These are phyloP conservation scores for Cyberlindnera sargentensis DNA, from an alignment of 805 yeast genomes.

Conservation along the genomic window DNA sequence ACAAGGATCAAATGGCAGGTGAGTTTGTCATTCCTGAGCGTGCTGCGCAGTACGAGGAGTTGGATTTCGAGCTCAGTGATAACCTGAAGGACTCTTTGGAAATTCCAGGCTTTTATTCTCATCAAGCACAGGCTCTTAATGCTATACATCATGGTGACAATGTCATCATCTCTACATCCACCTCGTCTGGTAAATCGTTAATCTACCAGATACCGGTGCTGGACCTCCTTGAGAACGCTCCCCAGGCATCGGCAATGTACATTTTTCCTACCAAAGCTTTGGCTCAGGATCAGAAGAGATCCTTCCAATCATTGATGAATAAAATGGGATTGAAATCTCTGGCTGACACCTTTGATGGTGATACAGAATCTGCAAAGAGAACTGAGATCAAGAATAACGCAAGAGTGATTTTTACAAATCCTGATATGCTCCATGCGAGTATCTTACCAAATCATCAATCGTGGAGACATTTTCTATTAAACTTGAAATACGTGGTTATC, in stretches of 20 bases:
- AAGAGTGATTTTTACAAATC: conserved; percentile 85
- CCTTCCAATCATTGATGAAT: conserved; percentile 53
- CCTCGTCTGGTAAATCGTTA: conserved; percentile 93
- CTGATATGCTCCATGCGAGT: conserved; percentile 86
- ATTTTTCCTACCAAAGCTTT: conserved; percentile 96
- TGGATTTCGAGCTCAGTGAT: conserved; percentile 41
- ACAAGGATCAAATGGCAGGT: conserved; percentile 55
- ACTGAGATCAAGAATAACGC: conserved; percentile 51
- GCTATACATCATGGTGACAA: conserved; percentile 49
- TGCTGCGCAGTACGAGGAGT: conserved; percentile 36
- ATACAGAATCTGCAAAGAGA: conserved; percentile 60
- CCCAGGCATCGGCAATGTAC: conserved; percentile 62
- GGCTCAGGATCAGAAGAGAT: conserved; percentile 92
- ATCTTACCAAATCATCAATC: conserved; percentile 69
- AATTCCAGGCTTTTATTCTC: conserved; percentile 54
- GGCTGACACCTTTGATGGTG: conserved; percentile 90
- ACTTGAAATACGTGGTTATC: conserved; percentile 68
- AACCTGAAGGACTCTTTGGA: conserved; percentile 46
- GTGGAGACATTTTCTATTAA: conserved; percentile 65
- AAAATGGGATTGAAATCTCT: conserved; percentile 42
- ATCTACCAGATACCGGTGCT: conserved; percentile 87
- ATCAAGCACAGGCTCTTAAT: conserved; percentile 75
- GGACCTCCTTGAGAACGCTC: conserved; percentile 32
- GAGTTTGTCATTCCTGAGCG: conserved; percentile 41
- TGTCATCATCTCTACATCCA: conserved; percentile 87